Conservation (phyloP, 768 basidiomycete genomes). For the Butyriboletus loyo region DNA sequence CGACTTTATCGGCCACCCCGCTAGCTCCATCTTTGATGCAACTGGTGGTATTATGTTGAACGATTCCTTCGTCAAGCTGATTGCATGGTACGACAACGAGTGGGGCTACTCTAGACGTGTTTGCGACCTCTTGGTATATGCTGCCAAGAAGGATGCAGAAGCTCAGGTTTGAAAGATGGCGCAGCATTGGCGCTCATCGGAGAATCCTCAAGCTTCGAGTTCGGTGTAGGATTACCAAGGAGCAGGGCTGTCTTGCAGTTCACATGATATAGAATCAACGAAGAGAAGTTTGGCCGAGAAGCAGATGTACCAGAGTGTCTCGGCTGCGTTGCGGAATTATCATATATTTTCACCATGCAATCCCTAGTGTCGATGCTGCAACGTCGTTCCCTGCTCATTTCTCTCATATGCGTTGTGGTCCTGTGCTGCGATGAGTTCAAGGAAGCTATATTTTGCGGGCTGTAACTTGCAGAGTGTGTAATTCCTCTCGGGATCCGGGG, state of each 20-base stretch:
- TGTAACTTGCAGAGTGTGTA: neutral
- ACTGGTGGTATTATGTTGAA: constrained; percentile 90
- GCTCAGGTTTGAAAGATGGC: constrained; percentile 14
- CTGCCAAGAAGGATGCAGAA: constrained; percentile 66
- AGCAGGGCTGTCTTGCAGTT: neutral
- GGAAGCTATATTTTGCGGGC: neutral
- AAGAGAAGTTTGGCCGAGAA: neutral
- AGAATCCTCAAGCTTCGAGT: neutral
- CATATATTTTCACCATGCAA: constrained; percentile 6
- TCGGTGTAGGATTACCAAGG: constrained; percentile 16
- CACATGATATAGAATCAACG: neutral
- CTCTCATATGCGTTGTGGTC: neutral
- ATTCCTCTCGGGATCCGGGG: neutral
- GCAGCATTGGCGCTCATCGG: neutral
- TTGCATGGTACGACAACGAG: constrained; percentile 95
- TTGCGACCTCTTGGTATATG: constrained; percentile 81
- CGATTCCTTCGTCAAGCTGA: constrained; percentile 92
- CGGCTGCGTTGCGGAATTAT: neutral
- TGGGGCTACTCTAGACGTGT: constrained; percentile 94
- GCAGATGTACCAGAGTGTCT: constrained; percentile 13
- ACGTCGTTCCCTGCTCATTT: neutral
- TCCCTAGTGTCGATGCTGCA: neutral
- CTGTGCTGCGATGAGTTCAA: neutral
- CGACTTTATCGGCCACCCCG: constrained; percentile 79
- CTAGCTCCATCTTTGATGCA: constrained; percentile 93